Conservation (phyloP, 2,329 filamentous ascomycete genomes). For the Colletotrichum coccodes region DNA sequence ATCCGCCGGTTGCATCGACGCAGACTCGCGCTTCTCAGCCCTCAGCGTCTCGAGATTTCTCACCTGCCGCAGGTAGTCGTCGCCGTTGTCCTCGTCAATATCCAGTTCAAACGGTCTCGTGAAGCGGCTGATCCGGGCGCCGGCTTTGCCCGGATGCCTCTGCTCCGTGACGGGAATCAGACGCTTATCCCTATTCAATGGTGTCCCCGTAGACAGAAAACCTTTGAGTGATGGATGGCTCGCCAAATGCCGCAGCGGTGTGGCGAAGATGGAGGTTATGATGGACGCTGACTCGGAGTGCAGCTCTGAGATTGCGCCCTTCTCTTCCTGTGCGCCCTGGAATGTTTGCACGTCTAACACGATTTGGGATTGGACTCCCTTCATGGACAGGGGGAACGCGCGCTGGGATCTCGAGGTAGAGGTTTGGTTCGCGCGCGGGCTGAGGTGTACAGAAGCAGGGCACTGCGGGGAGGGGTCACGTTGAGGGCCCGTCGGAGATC, state of each 20-base stretch:
- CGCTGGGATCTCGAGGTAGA: background rate
- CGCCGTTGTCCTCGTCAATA: slow-evolving; percentile 15
- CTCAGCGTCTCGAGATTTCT: background rate
- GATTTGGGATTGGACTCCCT: background rate
- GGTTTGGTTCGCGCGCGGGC: background rate
- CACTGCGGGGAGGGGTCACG: slow-evolving; percentile 1
- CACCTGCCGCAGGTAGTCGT: slow-evolving; percentile 7
- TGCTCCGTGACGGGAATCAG: slow-evolving; percentile 23
- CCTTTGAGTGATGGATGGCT: slow-evolving; percentile 16
- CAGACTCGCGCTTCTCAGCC: background rate
- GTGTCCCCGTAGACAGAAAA: background rate
- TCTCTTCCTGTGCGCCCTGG: background rate
- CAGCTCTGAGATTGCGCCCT: background rate
- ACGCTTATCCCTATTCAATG: background rate
- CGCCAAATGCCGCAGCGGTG: slow-evolving; percentile 21
- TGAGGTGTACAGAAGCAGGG: background rate
- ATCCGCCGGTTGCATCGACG: background rate
- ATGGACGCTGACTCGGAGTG: slow-evolving; percentile 24
- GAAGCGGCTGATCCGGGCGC: slow-evolving; percentile 29
- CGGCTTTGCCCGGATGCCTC: slow-evolving; percentile 23
- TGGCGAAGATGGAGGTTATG: slow-evolving; percentile 28
- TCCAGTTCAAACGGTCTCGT: slow-evolving; percentile 23
- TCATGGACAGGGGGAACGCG: background rate
- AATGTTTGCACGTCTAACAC: slow-evolving; percentile 1
- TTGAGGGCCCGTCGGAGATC: background rate